Base-by-base conservation (phyloP, 202 grass and related monocot species). In the Zizania palustris region DNA sequence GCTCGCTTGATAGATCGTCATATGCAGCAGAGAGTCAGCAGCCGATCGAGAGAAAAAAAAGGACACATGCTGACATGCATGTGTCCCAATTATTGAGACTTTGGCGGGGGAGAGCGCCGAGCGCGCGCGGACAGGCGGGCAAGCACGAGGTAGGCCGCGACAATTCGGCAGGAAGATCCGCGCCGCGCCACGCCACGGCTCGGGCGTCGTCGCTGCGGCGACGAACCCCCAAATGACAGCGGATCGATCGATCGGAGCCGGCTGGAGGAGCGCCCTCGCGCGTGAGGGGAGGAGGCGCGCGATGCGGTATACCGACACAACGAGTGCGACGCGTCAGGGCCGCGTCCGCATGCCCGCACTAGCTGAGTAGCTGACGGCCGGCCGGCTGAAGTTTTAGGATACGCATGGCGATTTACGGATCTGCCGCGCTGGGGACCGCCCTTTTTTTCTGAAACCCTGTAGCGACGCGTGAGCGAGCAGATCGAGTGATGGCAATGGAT, bases 141-240 rank as follows among this genome's bases (percentile, higher is more conserved):
- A 42, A 65, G 74, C 85, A 83, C 69, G 74, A 79, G 69, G 28
- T 79, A 83, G 74, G 63, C 80, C 69, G 69, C 80, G 80, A 88
- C 80, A 88, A 75, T 68, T 80, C 69, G 80, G 85, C 75, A 71
- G 46, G 63, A 83, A 63, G 80, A 75, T 28, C 28, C 28, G 28
- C 28, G 28, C 28, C 28, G 28, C 28, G 40, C 60, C 36, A 14
- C 13, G 40, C 74, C 59, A 53, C 46, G 22, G 51, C 21, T 11
- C n/a, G 19, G 33, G 63, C 62, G 61, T 55, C 51, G n/a, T 55
- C 51, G 51, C 19, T n/a, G n/a, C 18, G 51, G n/a, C 1, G 51
- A 50, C 16, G 51, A 54, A 54, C 7, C 16, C 45, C 45, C 6
- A 28, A 28, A 28, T 28, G 28, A 28, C 28, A 28, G 28, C 51